Base-by-base conservation (phyloP, 306 rosid genomes). In the Geum urbanum region DNA sequence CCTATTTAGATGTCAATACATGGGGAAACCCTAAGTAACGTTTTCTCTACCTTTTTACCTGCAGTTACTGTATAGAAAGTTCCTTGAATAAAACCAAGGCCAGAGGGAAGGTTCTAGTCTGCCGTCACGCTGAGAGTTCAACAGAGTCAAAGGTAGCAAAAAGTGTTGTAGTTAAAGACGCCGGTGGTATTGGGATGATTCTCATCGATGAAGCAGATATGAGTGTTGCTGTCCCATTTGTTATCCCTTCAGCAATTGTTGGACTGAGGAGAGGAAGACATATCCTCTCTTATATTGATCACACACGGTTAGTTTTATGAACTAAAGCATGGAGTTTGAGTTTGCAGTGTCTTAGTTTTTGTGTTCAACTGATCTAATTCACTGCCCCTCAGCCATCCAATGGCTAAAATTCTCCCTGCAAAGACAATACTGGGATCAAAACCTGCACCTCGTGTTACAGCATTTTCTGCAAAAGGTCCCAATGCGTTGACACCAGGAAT, bases 381-480 rank as follows among this genome's bases (percentile, higher is more conserved):
- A 11, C 63, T 56, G 44, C 73, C 66, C 72, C 72, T 63, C 85
- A 89, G 96, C 1, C 71, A 67, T 46, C 81, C 92, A 44, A 35
- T 24, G 75, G 72, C 96, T 27, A 81, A 74, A 75, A 87, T 89
- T 72, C 82, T 78, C 14, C 65, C 75, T 53, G 89, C 96, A 41
- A 87, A 87, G 73, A 85, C 92, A 22, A 55, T 79, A 47, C 18
- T 87, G 78, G 96, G 92, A 73, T 71, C 71, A 45, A 84, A 85
- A 76, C 92, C 96, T 14, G 96, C 96, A 72, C 92, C 96, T 13
- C 87, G 89, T 5, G 86, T 82, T 39, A 69, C 90, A 48, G 77
- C 90, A 76, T 89, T 89, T 84, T 89, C 96, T 70, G 87, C 96
- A n/a, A 89, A 77, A 80, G 96, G 92, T 19, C 96, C 96, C 52